Base-by-base conservation (phyloP, 2,329 filamentous ascomycete species). In the Didymella pomorum region DNA sequence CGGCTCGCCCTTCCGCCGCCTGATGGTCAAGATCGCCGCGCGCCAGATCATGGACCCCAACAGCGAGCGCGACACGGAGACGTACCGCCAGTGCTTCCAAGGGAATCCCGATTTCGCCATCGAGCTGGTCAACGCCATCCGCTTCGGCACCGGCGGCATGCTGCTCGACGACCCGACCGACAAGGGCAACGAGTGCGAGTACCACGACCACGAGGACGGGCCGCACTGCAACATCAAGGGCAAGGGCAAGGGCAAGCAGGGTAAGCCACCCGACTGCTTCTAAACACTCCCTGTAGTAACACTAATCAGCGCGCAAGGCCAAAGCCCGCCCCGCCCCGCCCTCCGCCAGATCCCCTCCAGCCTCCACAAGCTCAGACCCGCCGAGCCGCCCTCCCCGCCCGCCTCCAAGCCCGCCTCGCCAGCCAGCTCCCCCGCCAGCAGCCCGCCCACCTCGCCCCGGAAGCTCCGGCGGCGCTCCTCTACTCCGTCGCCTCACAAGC, bases 31-130 rank as follows among this genome's bases (percentile, higher is more conserved):
- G 60, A 85, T 85, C 46, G 83, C 83, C n/a, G 83, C 83, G 4
- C 75, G 83, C 25, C 83, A 85, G 71, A 83, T 85, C 60, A 85
- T 85, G 83, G 83, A 84, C 62, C 82, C 83, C 0, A 81, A 79
- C 28, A 79, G 74, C 52, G 77, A 83, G 41, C 79, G 79, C 56
- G 78, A 83, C 66, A 79, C 82, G 3, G 77, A 80, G 25, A 78
- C 76, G 4, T 85, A 85, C 63, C 78, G 79, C 35, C 73, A 75
- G 39, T 84, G 82, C 64, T 83, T 85, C 67, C 76, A 79, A 28
- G 71, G 76, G 59, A 82, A 79, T 62, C 74, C 82, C 1, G 80
- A 83, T 56, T 85, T 85, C 53, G 82, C 82, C 11, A 71, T 85
- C 33, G 82, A 84, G 47, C 78, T 85, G 53, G 76, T 85, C 65